These are phyloP conservation scores for Microdochium trichocladiopsis DNA, from an alignment of 2,329 filamentous ascomycete species.

Conservation along the genomic window DNA sequence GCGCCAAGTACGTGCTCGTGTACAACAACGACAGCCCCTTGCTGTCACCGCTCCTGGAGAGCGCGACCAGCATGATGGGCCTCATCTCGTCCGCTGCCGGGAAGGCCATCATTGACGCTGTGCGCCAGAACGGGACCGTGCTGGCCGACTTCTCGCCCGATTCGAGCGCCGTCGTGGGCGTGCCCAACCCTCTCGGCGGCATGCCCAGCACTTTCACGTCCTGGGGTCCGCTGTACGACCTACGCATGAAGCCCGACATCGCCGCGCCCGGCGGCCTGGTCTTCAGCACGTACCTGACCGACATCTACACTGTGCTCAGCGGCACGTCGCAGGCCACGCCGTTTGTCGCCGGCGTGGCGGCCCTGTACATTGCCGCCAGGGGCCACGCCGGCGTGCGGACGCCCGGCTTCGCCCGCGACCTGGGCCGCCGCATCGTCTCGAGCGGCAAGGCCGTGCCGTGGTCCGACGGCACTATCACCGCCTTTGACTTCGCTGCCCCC, in stretches of 20 bases:
- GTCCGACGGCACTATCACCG: constrained; percentile 10
- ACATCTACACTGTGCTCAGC: constrained; percentile 27
- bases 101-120: not conserved
- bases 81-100: not conserved
- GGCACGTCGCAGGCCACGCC: constrained; percentile 43
- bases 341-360: constrained; percentile 34
- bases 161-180: not conserved
- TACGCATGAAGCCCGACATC: constrained; percentile 26
- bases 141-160: constrained; percentile 4
- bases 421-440: constrained; percentile 23
- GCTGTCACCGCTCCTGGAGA: constrained; percentile 6
- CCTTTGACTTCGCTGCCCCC: constrained; percentile 17
- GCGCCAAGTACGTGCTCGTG: constrained; percentile 19
- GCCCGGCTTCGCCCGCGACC: constrained; percentile 16
- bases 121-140: not conserved
- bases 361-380: constrained; percentile 23
- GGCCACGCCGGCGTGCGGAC: constrained; percentile 23
- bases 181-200: constrained; percentile 1
- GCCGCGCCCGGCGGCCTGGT: constrained; percentile 27
- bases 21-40: constrained; percentile 18
- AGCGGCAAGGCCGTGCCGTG: constrained; percentile 18
- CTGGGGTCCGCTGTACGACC: constrained; percentile 30
- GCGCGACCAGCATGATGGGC: not conserved
- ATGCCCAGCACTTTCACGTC: constrained; percentile 17
- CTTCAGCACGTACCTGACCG: constrained; percentile 32